These are phyloP conservation scores for Hanseniaspora singularis DNA, from an alignment of 805 yeast species.

Conservation along the genomic window DNA sequence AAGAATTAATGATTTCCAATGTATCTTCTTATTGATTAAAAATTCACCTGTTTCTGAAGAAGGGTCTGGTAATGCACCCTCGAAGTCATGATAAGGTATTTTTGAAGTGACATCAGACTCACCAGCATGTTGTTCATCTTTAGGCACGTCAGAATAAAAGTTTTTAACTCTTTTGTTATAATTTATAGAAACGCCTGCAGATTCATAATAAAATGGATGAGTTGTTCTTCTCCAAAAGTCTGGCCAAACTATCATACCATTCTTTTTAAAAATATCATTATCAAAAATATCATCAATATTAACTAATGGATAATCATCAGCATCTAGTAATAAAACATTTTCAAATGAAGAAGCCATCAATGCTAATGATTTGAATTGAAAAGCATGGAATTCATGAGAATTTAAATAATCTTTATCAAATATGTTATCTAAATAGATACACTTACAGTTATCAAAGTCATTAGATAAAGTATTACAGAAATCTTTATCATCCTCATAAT, in stretches of 20 bases:
- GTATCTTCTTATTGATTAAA: slow-evolving; percentile 47
- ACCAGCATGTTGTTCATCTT: slow-evolving; percentile 19
- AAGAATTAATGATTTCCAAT: slow-evolving; percentile 45
- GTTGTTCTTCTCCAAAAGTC: slow-evolving; percentile 83
- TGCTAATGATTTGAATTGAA: slow-evolving; percentile 60
- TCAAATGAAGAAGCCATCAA: slow-evolving; percentile 61
- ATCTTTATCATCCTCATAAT: slow-evolving; percentile 45
- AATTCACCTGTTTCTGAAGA: slow-evolving; percentile 65
- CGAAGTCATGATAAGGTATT: slow-evolving; percentile 45
- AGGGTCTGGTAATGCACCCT: slow-evolving; percentile 56
- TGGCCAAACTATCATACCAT: slow-evolving; percentile 60
- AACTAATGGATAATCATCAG: slow-evolving; percentile 61
- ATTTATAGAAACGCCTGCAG: slow-evolving; percentile 47
- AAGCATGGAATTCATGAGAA: slow-evolving; percentile 43
- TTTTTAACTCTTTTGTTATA: slow-evolving; percentile 30
- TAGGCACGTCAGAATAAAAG: slow-evolving; percentile 28
- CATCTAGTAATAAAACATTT: slow-evolving; percentile 57
- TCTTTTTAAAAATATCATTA: slow-evolving; percentile 41
- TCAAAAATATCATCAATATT: slow-evolving; percentile 51
- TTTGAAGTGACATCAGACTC: not conserved
- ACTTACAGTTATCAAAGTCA: slow-evolving; percentile 45
- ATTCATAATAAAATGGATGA: slow-evolving; percentile 56
- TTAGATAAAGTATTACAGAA: slow-evolving; percentile 47
- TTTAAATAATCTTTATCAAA: slow-evolving; percentile 38
- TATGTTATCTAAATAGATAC: slow-evolving; percentile 52